Evolutionary conservation across 2,329 filamentous ascomycete genomes (phyloP), one percentile per base, ranked within the genome.

Genomic region (Diplocarpon rosae): DNA sequence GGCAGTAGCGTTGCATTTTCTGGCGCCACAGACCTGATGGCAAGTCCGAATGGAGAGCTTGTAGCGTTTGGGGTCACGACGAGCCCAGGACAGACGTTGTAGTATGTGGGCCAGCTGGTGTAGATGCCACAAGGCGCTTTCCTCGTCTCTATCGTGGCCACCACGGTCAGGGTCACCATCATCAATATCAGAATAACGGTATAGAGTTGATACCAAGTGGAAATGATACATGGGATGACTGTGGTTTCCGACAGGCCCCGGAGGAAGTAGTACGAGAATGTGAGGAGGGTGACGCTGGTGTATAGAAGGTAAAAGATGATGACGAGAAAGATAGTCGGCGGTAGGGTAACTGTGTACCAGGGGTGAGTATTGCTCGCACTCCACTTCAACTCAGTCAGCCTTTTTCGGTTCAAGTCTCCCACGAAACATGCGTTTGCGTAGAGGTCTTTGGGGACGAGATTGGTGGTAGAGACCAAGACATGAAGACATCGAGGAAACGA

Each of bases 161-260:
- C 13, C 7, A 52, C 9, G 5, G 59, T 27, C 5, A 53, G 12
- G 0, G 34, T 14, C 3, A 52, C 4, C 1, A 37, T 48, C 17
- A 50, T 29, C 0, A 34, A 31, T 27, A 55, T 28, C 4, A 58
- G 20, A 8, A 52, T 15, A 3, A 36, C 15, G 5, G 51, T 57
- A 28, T 62, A 59, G 8, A 43, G 35, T 37, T 56, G 53, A 33
- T 61, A 61, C 57, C 55, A 60, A 2, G 35, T n/a, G 0, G 42
- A 20, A 5, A 40, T 32, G 12, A 56, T 48, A 42, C 56, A 62
- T 2, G 58, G 59, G 9, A 62, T 52, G 9, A 58, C 31, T 0
- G 56, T 58, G 2, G 54, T 54, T 1, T 41, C 52, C 1, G 44
- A 43, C 20, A 3, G 29, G 29, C 46, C 52, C 11, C 43, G 31